phyloP scores from a whole-genome alignment of 331 rosid genomes.

The Pyracantha coccinea region DNA sequence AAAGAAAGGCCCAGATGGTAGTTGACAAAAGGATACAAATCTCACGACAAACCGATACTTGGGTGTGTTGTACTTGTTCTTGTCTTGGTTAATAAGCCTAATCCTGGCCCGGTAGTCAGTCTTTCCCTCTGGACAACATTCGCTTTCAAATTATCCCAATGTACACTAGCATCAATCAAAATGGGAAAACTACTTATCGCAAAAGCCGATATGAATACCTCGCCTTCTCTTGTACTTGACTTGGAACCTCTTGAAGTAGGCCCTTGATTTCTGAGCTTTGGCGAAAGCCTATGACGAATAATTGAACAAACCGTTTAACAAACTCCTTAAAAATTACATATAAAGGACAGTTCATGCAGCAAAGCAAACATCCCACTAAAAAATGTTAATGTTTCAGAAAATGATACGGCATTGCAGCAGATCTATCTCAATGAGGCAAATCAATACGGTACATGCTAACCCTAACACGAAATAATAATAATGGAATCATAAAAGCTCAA shows the following conservation, averaged over 20 bases:
- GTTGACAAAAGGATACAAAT: constrained; percentile 50
- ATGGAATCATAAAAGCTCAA: no score
- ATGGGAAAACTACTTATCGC: background rate
- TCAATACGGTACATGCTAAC: no score
- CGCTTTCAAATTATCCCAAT: no score
- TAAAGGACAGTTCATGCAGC: background rate
- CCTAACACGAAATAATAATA: no score
- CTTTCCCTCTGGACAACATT: constrained; percentile 57
- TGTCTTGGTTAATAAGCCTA: constrained; percentile 77
- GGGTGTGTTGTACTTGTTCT: constrained; percentile 84
- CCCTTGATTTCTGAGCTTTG: constrained; percentile 47
- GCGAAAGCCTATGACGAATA: constrained; percentile 27
- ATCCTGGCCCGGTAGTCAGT: constrained; percentile 84
- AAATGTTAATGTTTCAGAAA: background rate
- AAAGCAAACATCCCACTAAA: background rate
- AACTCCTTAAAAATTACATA: background rate
- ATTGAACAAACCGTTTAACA: background rate
- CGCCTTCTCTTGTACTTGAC: constrained; percentile 71
- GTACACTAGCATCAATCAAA: background rate
- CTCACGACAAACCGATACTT: constrained; percentile 76
- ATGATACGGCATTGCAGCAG: background rate
- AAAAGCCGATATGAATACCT: constrained; percentile 18
- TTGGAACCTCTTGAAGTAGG: constrained; percentile 63
- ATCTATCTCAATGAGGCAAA: no score
- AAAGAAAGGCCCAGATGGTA: no score